These are phyloP conservation scores for Penicillium sp. DNA, from an alignment of 2,329 filamentous ascomycete genomes.

Conservation along the genomic window DNA sequence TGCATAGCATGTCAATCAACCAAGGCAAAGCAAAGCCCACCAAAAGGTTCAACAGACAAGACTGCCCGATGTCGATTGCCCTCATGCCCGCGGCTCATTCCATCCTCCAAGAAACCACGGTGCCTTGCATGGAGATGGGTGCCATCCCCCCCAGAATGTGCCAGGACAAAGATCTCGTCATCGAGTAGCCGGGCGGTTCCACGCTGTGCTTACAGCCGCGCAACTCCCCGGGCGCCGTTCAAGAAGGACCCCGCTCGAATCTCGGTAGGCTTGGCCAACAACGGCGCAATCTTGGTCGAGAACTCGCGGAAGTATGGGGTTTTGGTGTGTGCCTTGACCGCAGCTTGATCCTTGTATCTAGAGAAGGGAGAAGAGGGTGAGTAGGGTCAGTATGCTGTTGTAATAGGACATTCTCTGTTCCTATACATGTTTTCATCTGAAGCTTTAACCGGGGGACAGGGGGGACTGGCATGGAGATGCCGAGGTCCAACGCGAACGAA, in stretches of 20 bases:
- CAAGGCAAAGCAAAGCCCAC: too few species aligned
- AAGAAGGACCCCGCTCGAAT: conserved; percentile 20
- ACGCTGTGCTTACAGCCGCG: conserved; percentile 13
- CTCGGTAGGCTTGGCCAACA: conserved; percentile 21
- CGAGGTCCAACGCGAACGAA: conserved; percentile 8
- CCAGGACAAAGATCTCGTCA: not conserved
- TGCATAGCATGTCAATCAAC: too few species aligned
- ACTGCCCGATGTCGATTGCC: too few species aligned
- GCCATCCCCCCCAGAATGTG: not conserved
- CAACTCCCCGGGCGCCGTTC: conserved; percentile 16
- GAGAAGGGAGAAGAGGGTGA: not conserved
- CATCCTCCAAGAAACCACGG: too few species aligned
- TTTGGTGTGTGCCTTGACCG: conserved; percentile 20
- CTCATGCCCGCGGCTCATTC: too few species aligned
- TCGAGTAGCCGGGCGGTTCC: not conserved
- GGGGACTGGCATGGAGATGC: not conserved
- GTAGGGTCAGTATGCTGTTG: too few species aligned
- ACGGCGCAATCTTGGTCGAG: conserved; percentile 10
- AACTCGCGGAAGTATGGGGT: conserved; percentile 23
- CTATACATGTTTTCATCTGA: too few species aligned
- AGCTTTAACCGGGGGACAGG: too few species aligned
- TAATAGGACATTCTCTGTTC: too few species aligned
- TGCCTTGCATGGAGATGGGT: not conserved
- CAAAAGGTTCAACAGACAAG: too few species aligned
- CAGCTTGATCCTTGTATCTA: conserved; percentile 25